Percentiles rank a stretch among this genome's conserved stretches.
phyloP scores from a whole-genome alignment of 2,329 filamentous ascomycete species.

The Fusarium sp. region DNA sequence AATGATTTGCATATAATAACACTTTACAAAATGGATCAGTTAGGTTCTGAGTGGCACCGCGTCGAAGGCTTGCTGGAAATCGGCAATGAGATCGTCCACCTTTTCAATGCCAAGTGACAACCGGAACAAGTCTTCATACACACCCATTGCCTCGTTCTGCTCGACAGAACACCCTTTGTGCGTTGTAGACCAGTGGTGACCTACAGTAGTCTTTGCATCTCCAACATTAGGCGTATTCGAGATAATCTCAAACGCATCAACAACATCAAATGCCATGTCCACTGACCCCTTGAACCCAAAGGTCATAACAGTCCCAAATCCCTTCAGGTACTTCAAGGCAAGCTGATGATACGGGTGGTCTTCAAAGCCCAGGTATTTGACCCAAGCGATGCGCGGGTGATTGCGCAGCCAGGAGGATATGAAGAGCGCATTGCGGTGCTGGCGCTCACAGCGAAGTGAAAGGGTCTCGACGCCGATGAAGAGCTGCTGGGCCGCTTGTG shows the following conservation, averaged over 20 bases:
- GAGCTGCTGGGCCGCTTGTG: not conserved
- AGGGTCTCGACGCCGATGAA: slow-evolving; percentile 8
- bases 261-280: slow-evolving; percentile 69
- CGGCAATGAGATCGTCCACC: slow-evolving; percentile 78
- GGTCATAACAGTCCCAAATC: slow-evolving; percentile 77
- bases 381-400: slow-evolving; percentile 6
- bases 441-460: not conserved
- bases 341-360: slow-evolving; percentile 70
- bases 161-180: slow-evolving; percentile 56
- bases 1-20: not conserved
- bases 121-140: slow-evolving; percentile 64
- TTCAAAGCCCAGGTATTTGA: slow-evolving; percentile 1
- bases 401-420: slow-evolving; percentile 1
- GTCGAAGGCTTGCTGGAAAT: slow-evolving; percentile 68
- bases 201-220: slow-evolving; percentile 78
- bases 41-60: not conserved
- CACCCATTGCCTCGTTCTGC: slow-evolving; percentile 58
- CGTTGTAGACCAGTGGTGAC: slow-evolving; percentile 79
- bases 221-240: slow-evolving; percentile 59
- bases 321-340: slow-evolving; percentile 77
- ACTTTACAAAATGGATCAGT: not conserved
- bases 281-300: slow-evolving; percentile 60
- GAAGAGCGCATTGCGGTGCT: not conserved
- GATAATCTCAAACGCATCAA: slow-evolving; percentile 62
- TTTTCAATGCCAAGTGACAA: slow-evolving; percentile 66